phyloP scores from a whole-genome alignment of 139 green algal genomes.

The Chlamydomonas eustigma region DNA sequence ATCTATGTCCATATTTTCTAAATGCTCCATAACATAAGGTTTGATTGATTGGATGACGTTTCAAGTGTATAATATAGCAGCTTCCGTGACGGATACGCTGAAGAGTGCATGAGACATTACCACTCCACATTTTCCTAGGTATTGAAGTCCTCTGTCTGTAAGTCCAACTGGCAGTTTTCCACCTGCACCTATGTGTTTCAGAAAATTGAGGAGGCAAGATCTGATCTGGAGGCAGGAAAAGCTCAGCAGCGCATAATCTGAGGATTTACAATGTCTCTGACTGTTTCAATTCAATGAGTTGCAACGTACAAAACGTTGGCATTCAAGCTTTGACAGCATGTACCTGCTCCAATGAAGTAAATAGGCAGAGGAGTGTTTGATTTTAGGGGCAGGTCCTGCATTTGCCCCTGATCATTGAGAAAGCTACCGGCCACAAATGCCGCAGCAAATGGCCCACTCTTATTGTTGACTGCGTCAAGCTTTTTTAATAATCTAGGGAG shows the following conservation, averaged over 20 bases:
- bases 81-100: too few species aligned
- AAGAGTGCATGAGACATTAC: too few species aligned
- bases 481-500: slow-evolving; percentile 29
- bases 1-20: not conserved
- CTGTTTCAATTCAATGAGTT: too few species aligned
- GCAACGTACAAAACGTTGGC: too few species aligned
- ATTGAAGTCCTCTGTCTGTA: slow-evolving; percentile 32
- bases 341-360: slow-evolving; percentile 15
- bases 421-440: not conserved
- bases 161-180: slow-evolving; percentile 41
- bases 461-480: slow-evolving; percentile 37
- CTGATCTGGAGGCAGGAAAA: not conserved
- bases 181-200: slow-evolving; percentile 25
- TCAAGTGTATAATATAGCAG: too few species aligned
- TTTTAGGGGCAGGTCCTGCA: not conserved
- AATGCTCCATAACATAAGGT: not conserved
- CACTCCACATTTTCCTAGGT: slow-evolving; percentile 65
- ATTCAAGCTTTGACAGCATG: too few species aligned
- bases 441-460: slow-evolving; percentile 16
- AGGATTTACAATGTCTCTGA: too few species aligned
- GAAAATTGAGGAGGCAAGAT: not conserved
- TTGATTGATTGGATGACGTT: too few species aligned
- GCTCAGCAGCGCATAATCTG: not conserved
- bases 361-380: not conserved
- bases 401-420: not conserved